phyloP scores from a whole-genome alignment of 306 rosid genomes.

The Gillenia trifoliata region DNA sequence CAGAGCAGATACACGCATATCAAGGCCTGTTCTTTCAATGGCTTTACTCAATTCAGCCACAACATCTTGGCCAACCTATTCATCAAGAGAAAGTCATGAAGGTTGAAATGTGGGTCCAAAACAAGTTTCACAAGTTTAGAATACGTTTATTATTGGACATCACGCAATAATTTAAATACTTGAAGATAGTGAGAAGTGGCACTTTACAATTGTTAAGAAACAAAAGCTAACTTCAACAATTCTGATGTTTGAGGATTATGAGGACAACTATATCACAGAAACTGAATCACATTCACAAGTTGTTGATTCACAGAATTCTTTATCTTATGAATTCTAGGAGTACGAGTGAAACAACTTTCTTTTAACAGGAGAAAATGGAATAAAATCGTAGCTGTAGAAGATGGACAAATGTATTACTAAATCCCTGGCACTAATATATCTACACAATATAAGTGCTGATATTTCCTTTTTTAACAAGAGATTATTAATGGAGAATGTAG shows the following conservation, averaged over 20 bases:
- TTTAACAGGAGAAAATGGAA: not conserved
- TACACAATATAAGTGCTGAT: not conserved
- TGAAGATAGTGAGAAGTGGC: not conserved
- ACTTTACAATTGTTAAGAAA: not conserved
- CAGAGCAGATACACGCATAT: constrained; percentile 87
- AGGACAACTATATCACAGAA: not conserved
- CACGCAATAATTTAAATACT: not conserved
- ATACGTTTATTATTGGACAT: not conserved
- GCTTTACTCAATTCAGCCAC: constrained; percentile 75
- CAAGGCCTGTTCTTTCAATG: constrained; percentile 64
- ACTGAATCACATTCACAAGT: not conserved
- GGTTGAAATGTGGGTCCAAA: not conserved
- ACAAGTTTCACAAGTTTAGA: not conserved
- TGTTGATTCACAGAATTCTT: not conserved
- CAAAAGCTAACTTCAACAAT: not conserved
- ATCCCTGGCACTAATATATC: not conserved
- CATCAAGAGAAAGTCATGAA: constrained; percentile 12
- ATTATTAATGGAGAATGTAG: not conserved
- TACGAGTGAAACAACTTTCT: not conserved
- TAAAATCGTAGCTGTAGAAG: not conserved
- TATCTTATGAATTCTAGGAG: not conserved
- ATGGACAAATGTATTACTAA: not conserved
- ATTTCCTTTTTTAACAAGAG: not conserved
- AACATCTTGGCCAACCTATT: constrained; percentile 91
- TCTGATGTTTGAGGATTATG: not conserved